Evolutionary conservation across 257 asterid genomes (phyloP), one percentile per base, ranked within the genome.

Genomic region (Solanum rostratum): DNA sequence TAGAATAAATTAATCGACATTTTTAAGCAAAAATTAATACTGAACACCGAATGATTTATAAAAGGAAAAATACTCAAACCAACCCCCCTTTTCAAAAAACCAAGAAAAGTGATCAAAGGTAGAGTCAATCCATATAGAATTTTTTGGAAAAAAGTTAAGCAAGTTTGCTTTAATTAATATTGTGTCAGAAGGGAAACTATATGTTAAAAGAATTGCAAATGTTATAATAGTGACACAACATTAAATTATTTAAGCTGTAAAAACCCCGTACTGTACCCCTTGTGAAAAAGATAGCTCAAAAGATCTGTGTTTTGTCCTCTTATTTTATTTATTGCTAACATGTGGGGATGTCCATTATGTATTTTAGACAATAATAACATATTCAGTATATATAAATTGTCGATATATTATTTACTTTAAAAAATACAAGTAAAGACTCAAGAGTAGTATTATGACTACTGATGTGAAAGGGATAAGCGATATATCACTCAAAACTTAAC

Each of bases 281-380:
- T 15, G 16, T 78, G 82, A 55, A 69, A 82, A 29, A 68, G 81
- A 73, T 60, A 29, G 78, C 41, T 33, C 52, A 20, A 45, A 69
- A 87, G 79, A 85, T 83, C 69, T 82, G 29, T 82, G 19, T 43
- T 85, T 85, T 85, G 83, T 85, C 79, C 16, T 76, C 53, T 45
- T 50, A 19, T 63, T 81, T 52, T 71, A 52, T 73, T 81, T 62
- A 81, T 50, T 79, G 41, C 24, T 11, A 59, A 11, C 81, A 50
- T 86, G 46, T 76, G 62, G 11, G 1, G 27, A 6, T 27, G 45
- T 49, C 62, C 63, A 76, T 24, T 13, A 49, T 1, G 30, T 57
- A 57, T 20, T 57, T 57, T 57, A n/a, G 0, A 9, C 20, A 55
- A 20, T 19, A 19, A 8, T 9, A 57, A 57, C 8, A 57, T 57